A percentile compares a stretch with the other conserved stretches of the same genome.
These are phyloP conservation scores for Jatropha multifida DNA, from an alignment of 441 rosid species.

Conservation along the genomic window DNA sequence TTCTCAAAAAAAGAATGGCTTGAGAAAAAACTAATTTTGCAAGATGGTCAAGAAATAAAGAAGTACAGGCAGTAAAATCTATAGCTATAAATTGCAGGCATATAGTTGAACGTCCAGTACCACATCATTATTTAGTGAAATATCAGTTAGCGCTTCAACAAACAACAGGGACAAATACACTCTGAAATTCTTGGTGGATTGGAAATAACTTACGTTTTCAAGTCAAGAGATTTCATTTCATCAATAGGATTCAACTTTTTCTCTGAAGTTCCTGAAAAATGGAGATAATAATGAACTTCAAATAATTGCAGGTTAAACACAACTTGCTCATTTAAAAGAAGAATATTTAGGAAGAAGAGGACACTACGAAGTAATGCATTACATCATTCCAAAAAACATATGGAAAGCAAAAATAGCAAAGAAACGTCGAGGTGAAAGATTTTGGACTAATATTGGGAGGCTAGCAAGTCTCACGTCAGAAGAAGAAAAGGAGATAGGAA, in stretches of 20 bases:
- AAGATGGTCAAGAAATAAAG: background rate
- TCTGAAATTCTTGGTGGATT: background rate
- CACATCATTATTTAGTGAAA: background rate
- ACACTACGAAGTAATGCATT: background rate
- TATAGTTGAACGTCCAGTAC: background rate
- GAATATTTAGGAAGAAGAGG: background rate
- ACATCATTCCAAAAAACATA: background rate
- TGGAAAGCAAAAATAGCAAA: background rate
- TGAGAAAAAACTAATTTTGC: background rate
- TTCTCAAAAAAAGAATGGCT: background rate
- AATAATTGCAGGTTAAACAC: conserved; percentile 8
- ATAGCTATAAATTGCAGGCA: background rate
- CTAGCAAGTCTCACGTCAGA: conserved; percentile 2
- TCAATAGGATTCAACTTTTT: conserved; percentile 50
- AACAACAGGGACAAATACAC: background rate
- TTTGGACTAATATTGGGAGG: background rate
- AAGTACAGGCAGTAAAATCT: background rate
- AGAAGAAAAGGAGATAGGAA: conserved; percentile 8
- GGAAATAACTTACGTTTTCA: conserved; percentile 62
- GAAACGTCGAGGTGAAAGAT: background rate
- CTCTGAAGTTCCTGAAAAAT: conserved; percentile 54
- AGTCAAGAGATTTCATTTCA: conserved; percentile 65
- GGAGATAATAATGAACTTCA: conserved; percentile 16
- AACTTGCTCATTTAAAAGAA: background rate
- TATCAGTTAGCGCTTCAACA: background rate